These are phyloP conservation scores for Aspergillus ibericus DNA, from an alignment of 2,329 filamentous ascomycete species.

Conservation along the genomic window DNA sequence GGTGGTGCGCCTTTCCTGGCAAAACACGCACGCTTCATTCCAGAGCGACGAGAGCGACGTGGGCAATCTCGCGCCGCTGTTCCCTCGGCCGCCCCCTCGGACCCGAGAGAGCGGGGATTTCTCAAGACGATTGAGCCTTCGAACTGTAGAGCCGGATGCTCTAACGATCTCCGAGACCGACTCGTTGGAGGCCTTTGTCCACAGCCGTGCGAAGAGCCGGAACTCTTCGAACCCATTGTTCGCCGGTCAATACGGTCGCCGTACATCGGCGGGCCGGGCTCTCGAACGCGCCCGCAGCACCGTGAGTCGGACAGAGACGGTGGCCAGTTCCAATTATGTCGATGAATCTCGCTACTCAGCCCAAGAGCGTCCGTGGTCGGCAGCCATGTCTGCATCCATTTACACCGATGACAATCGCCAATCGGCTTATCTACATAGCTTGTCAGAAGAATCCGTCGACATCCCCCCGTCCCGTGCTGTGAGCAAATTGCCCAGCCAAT, in stretches of 20 bases:
- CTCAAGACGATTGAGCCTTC: conserved; percentile 33
- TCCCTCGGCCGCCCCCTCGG: conserved; percentile 35
- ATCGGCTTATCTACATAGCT: conserved; percentile 31
- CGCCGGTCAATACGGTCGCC: conserved; percentile 35
- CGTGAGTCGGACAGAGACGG: conserved; percentile 37
- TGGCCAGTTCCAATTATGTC: conserved; percentile 32
- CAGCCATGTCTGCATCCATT: conserved; percentile 36
- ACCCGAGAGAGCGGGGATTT: conserved; percentile 29
- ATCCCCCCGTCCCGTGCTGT: conserved; percentile 22
- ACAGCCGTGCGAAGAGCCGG: conserved; percentile 38
- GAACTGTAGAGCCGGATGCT: conserved; percentile 32
- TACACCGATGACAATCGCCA: conserved; percentile 37
- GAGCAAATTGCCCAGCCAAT: conserved; percentile 31
- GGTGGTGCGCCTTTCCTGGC: conserved; percentile 40
- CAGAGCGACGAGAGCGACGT: conserved; percentile 38
- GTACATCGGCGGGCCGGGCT: conserved; percentile 35
- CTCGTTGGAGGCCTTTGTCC: conserved; percentile 41
- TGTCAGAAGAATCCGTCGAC: conserved; percentile 28
- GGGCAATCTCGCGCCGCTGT: conserved; percentile 37
- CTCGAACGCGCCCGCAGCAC: conserved; percentile 37
- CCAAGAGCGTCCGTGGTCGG: conserved; percentile 35
- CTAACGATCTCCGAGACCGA: conserved; percentile 36
- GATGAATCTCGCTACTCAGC: conserved; percentile 34
- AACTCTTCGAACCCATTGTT: conserved; percentile 42
- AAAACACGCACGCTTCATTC: conserved; percentile 36